Evolutionary conservation across 371 early-diverging fungal species (phyloP).

Genomic region (Rhizomucor miehei): DNA sequence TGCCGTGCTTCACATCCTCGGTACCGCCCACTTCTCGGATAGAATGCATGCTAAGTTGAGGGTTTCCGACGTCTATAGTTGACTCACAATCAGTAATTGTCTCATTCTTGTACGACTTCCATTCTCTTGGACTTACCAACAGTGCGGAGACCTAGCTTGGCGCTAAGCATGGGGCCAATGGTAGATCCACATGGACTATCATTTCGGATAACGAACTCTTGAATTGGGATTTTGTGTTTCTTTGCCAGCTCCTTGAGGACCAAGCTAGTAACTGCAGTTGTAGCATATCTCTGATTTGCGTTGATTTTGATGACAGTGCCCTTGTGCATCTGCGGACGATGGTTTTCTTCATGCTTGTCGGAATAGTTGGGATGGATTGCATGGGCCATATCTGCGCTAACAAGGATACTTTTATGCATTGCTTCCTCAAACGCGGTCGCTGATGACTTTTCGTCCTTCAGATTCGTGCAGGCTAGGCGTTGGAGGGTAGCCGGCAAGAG

Average conservation of each 20-base stretch:
- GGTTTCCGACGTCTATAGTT: constrained; percentile 86
- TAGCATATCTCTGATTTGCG: constrained; percentile 92
- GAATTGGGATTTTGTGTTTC: constrained; percentile 70
- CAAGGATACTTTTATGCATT: constrained; percentile 80
- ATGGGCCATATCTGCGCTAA: constrained; percentile 96
- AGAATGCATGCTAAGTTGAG: constrained; percentile 95
- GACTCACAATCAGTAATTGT: neutral
- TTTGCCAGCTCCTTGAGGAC: constrained; percentile 81
- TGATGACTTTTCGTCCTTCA: constrained; percentile 18
- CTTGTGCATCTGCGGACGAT: constrained; percentile 88
- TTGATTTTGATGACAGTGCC: constrained; percentile 96
- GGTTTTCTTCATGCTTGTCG: constrained; percentile 88
- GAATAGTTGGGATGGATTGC: constrained; percentile 89
- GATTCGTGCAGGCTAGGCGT: constrained; percentile 49
- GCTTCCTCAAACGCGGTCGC: constrained; percentile 80
- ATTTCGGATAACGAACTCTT: constrained; percentile 93
- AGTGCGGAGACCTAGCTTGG: constrained; percentile 93
- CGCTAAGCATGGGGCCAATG: constrained; percentile 95
- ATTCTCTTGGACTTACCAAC: constrained; percentile 55
- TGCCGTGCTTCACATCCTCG: constrained; percentile 83
- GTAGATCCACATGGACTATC: constrained; percentile 78
- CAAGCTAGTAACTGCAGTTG: constrained; percentile 84
- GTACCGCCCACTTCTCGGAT: constrained; percentile 93
- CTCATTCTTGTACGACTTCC: neutral
- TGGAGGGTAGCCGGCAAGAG: constrained; percentile 75